A percentile compares a stretch with the other conserved stretches of the same genome.
These are phyloP conservation scores for Aegilops bicornis DNA, from an alignment of 176 grass and related monocot species.

Conservation along the genomic window DNA sequence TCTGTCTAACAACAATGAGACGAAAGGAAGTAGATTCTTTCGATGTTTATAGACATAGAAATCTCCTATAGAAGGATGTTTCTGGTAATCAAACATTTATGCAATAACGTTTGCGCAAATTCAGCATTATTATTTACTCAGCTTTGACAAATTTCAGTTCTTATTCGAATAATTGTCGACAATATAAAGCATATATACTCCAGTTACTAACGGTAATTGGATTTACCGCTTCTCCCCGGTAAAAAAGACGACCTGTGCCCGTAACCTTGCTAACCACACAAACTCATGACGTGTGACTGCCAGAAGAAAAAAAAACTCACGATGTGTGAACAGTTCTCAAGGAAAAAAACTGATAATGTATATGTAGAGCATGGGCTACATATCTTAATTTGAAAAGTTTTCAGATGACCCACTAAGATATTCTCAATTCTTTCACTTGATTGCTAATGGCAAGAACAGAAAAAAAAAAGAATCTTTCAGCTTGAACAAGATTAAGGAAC, in stretches of 20 bases:
- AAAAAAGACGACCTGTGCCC: background rate
- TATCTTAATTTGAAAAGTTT: conserved; percentile 19
- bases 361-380: background rate
- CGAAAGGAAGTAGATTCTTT: background rate
- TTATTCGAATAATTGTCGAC: background rate
- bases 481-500: no score
- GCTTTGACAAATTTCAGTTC: background rate
- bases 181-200: background rate
- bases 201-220: background rate
- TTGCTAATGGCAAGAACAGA: no score
- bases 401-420: conserved; percentile 14
- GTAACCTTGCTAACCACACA: background rate
- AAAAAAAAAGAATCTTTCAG: no score
- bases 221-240: background rate
- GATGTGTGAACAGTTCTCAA: background rate
- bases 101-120: background rate
- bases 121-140: background rate
- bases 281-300: background rate
- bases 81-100: background rate
- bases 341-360: conserved; percentile 7
- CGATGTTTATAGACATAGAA: background rate
- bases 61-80: background rate
- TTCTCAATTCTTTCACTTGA: no score
- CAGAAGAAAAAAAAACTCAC: background rate
- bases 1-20: background rate